A percentile compares a stretch with the other conserved stretches of the same genome.
phyloP scores from a whole-genome alignment of 108 stramenopile species.

The Cyclotella kingstonii region DNA sequence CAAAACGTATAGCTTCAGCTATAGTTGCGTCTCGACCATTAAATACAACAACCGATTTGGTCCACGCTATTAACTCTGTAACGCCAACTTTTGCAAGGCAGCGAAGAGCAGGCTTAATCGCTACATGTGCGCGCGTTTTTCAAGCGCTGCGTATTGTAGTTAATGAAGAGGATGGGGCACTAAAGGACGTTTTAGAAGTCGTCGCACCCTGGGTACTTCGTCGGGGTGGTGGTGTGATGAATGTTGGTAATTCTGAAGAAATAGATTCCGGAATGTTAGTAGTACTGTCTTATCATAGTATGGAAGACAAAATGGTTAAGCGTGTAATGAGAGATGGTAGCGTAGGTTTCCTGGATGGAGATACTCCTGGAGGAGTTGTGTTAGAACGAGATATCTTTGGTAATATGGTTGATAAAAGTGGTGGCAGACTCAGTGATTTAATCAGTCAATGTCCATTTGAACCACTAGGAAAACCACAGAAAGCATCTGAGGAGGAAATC shows the following conservation, averaged over 20 bases:
- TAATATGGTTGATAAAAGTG: conserved; percentile 49
- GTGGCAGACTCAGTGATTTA: conserved; percentile 3
- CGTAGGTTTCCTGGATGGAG: conserved; percentile 22
- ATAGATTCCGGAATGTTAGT: conserved; percentile 48
- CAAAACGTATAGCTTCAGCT: conserved; percentile 68
- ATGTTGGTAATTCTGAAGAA: conserved; percentile 13
- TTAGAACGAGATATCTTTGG: conserved; percentile 76
- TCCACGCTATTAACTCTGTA: conserved; percentile 72
- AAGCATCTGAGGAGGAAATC: conserved; percentile 76
- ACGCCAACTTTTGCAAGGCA: conserved; percentile 72
- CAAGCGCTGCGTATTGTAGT: conserved; percentile 90
- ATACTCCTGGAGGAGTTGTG: conserved; percentile 6
- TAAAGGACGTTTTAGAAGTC: conserved; percentile 63
- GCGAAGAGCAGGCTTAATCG: conserved; percentile 71
- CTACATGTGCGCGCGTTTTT: conserved; percentile 84
- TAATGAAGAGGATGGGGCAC: conserved; percentile 83
- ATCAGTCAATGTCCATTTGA: conserved; percentile 53
- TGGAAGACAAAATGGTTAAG: conserved; percentile 91
- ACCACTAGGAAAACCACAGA: conserved; percentile 62
- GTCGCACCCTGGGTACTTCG: conserved; percentile 61
- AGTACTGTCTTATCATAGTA: conserved; percentile 90
- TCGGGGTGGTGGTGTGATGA: conserved; percentile 45
- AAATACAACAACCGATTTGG: conserved; percentile 71
- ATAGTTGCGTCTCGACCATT: conserved; percentile 76
- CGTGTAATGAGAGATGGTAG: conserved; percentile 82